These are phyloP conservation scores for Selaginella moellendorffii DNA, from an alignment of 75 land plant species.

Conservation along the genomic window DNA sequence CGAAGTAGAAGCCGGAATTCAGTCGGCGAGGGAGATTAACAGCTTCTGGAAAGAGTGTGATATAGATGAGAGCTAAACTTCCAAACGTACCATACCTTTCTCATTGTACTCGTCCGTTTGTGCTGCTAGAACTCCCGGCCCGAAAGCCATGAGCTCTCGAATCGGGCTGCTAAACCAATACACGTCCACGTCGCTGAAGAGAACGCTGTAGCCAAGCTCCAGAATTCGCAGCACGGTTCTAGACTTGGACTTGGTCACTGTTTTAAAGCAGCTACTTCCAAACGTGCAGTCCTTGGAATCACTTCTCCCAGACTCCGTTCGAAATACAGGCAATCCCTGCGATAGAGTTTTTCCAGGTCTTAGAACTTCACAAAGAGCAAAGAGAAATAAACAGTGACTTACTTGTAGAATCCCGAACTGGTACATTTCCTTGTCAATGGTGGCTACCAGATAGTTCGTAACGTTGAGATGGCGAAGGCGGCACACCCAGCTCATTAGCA, in stretches of 20 bases:
- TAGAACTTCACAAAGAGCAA: too few species aligned
- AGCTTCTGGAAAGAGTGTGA: slow-evolving; percentile 38
- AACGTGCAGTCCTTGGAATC: slow-evolving; percentile 88
- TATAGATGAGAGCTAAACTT: not conserved
- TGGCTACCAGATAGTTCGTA: slow-evolving; percentile 54
- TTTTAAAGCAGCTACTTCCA: slow-evolving; percentile 79
- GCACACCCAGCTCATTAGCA: slow-evolving; percentile 97
- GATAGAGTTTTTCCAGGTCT: too few species aligned
- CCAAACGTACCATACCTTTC: slow-evolving; percentile 29
- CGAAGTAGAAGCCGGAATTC: slow-evolving; percentile 91
- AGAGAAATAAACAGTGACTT: too few species aligned
- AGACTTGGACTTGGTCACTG: slow-evolving; percentile 86
- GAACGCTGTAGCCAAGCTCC: slow-evolving; percentile 70
- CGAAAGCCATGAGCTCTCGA: slow-evolving; percentile 43
- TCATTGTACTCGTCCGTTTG: slow-evolving; percentile 74
- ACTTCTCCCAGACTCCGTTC: slow-evolving; percentile 26
- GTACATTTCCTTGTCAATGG: slow-evolving; percentile 60
- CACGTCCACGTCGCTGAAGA: slow-evolving; percentile 91
- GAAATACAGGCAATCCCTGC: slow-evolving; percentile 81
- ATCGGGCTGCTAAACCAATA: slow-evolving; percentile 85
- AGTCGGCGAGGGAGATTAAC: slow-evolving; percentile 65
- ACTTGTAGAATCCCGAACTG: slow-evolving; percentile 65
- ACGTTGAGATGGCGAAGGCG: slow-evolving; percentile 41
- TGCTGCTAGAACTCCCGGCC: slow-evolving; percentile 51
- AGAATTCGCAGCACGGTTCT: slow-evolving; percentile 66